Evolutionary conservation across 192 early-diverging fungal genomes (phyloP).

Genomic region (Backusella morwellensis): DNA sequence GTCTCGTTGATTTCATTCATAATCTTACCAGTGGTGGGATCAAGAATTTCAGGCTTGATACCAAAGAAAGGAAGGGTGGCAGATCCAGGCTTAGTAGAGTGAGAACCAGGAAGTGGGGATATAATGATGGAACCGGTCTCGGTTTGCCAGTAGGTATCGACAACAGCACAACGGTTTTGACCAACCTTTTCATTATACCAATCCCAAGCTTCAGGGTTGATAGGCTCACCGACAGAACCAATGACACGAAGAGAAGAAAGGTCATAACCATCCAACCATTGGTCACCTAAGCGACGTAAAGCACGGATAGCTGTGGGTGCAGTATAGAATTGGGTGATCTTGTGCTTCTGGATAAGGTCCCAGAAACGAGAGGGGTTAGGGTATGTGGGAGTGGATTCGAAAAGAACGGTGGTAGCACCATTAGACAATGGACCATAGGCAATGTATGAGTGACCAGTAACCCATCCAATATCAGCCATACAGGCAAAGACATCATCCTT

Average conservation of each 20-base stretch:
- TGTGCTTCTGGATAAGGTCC: conserved; percentile 83
- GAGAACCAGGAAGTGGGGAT: conserved; percentile 89
- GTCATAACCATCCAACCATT: conserved; percentile 72
- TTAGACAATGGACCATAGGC: conserved; percentile 87
- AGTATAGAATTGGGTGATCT: conserved; percentile 96
- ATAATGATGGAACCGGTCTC: conserved; percentile 93
- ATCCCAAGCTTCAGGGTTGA: conserved; percentile 95
- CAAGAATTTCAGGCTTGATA: conserved; percentile 81
- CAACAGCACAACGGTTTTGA: conserved; percentile 81
- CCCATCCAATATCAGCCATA: conserved; percentile 94
- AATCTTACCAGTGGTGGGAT: conserved; percentile 81
- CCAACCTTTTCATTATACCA: conserved; percentile 96
- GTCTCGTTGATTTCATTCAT: conserved; percentile 80
- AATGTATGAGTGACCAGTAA: conserved; percentile 87
- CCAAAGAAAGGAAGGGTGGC: conserved; percentile 98
- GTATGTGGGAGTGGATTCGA: conserved; percentile 93
- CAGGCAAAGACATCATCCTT: conserved; percentile 87
- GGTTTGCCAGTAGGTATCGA: conserved; percentile 94
- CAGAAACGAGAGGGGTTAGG: conserved; percentile 82
- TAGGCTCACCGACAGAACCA: conserved; percentile 95
- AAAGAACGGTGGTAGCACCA: conserved; percentile 89
- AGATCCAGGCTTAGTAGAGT: conserved; percentile 88
- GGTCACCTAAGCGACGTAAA: conserved; percentile 80
- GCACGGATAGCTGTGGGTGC: conserved; percentile 97
- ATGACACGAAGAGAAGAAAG: conserved; percentile 84